Evolutionary conservation across 805 yeast genomes (phyloP), one percentile per base, ranked within the genome.

Genomic region (Huiozyma naganishii): DNA sequence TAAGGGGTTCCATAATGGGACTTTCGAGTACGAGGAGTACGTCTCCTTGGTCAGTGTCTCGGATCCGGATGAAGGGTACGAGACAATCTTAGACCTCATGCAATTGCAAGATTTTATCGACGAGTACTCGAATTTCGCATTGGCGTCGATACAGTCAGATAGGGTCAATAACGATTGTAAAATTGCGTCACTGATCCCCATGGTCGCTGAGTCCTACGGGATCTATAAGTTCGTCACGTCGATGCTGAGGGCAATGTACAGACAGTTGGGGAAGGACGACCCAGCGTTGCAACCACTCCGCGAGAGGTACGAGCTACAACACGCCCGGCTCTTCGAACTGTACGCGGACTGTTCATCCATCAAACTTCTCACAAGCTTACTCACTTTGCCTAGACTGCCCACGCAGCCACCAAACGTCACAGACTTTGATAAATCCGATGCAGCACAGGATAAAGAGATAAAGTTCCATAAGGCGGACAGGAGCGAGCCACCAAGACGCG

Each of bases 11-110:
- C 48, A 54, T 34, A 90, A 84, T 57, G 98, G 97, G 33, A 87
- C 87, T 33, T 90, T 90, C 63, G 98, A 90, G 60, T 92, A 90
- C 59, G 95, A 88, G 62, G 98, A 90, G 61, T 92, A 90, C 58
- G 79, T 89, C 37, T 85, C 96, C 4, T 71, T 90, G 51, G 76
- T 85, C 45, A 79, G 88, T 3, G 94, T 86, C 34, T 80, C 86
- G 54, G 95, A 90, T 61, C 97, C 97, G 6, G 88, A 90, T 58
- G 95, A 88, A 65, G 97, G 97, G 6, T 89, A 83, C 60, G 95
- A 90, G 58, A 80, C 95, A 0, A 78, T 90, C 48, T 61, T 86
- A 50, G 96, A 87, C 59, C 69, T 90, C 54, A 80, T 87, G 85
- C 77, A 78, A 38, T 68, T 90, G 45, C 96, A 88, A 63, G 97